phyloP scores from a whole-genome alignment of 164 flowering plant genomes.

The Kalanchoe fedtschenkoi region DNA sequence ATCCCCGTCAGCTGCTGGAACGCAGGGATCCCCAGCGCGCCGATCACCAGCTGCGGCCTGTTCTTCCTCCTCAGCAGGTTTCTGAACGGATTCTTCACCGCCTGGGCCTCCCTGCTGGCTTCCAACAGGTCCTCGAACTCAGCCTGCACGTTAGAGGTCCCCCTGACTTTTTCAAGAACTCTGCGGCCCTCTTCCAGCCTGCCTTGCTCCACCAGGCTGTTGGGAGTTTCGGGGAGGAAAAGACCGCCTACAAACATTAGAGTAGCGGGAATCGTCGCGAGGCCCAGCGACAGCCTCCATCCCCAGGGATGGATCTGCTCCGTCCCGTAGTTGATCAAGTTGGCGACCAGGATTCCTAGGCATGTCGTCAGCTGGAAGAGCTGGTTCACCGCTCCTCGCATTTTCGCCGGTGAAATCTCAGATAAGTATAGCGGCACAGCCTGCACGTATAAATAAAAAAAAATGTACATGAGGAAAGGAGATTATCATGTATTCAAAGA shows the following conservation, averaged over 20 bases:
- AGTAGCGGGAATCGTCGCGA: constrained; percentile 59
- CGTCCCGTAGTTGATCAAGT: constrained; percentile 56
- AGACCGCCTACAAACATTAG: constrained; percentile 71
- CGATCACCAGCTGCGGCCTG: constrained; percentile 73
- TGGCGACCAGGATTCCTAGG: constrained; percentile 59
- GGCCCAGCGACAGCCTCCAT: constrained; percentile 77
- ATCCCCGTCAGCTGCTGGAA: constrained; percentile 88
- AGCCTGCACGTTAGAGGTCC: constrained; percentile 64
- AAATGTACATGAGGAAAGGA: no score
- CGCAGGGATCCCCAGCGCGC: constrained; percentile 75
- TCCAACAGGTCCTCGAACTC: constrained; percentile 68
- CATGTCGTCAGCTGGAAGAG: constrained; percentile 79
- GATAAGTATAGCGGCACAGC: constrained; percentile 94
- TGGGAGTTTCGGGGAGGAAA: constrained; percentile 82
- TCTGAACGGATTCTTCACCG: constrained; percentile 65
- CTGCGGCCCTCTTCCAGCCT: constrained; percentile 44
- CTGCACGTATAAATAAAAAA: constrained; percentile 16
- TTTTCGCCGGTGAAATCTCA: constrained; percentile 83
- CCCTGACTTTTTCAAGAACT: constrained; percentile 59
- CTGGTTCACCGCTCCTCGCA: constrained; percentile 73
- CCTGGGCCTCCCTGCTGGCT: constrained; percentile 59
- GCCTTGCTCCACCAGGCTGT: constrained; percentile 82
- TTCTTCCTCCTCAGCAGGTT: constrained; percentile 52
- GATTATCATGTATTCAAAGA: no score
- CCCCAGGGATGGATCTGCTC: constrained; percentile 80